A percentile compares a stretch with the other conserved stretches of the same genome.
phyloP scores from a whole-genome alignment of 352 stramenopile genomes.

The Globisporangium rhizosaccharum region DNA sequence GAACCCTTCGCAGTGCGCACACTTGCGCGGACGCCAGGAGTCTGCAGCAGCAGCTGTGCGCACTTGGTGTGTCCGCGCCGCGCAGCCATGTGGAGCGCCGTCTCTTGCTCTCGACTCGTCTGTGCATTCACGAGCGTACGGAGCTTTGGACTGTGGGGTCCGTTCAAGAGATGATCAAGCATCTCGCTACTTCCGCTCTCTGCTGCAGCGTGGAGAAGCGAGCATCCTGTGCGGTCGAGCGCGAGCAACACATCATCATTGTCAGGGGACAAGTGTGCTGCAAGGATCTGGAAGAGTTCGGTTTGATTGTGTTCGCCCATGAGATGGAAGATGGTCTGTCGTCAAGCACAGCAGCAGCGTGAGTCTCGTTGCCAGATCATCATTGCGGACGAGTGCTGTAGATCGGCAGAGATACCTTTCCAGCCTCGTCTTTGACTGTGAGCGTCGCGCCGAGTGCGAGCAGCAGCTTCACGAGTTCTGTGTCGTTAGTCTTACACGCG shows the following conservation, averaged over 20 bases:
- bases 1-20: constrained; percentile 30
- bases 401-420: constrained; percentile 18
- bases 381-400: background rate
- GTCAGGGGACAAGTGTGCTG: constrained; percentile 15
- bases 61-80: constrained; percentile 36
- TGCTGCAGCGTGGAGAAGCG: constrained; percentile 41
- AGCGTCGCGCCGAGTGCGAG: constrained; percentile 32
- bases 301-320: constrained; percentile 30
- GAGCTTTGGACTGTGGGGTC: constrained; percentile 5
- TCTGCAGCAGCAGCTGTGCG: constrained; percentile 28
- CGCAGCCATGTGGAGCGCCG: constrained; percentile 44
- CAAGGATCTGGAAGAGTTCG: constrained; percentile 37
- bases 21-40: constrained; percentile 16
- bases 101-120: constrained; percentile 30
- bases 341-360: too few relatives aligned
- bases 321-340: constrained; percentile 43
- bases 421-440: constrained; percentile 23
- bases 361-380: background rate
- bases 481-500: constrained; percentile 41
- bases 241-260: constrained; percentile 22
- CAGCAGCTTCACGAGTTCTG: constrained; percentile 33
- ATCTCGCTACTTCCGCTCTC: constrained; percentile 36
- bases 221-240: constrained; percentile 31
- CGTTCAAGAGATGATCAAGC: constrained; percentile 15
- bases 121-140: constrained; percentile 28